Conservation (phyloP, 805 yeast genomes). For the Middelhovenomyces tepae region DNA sequence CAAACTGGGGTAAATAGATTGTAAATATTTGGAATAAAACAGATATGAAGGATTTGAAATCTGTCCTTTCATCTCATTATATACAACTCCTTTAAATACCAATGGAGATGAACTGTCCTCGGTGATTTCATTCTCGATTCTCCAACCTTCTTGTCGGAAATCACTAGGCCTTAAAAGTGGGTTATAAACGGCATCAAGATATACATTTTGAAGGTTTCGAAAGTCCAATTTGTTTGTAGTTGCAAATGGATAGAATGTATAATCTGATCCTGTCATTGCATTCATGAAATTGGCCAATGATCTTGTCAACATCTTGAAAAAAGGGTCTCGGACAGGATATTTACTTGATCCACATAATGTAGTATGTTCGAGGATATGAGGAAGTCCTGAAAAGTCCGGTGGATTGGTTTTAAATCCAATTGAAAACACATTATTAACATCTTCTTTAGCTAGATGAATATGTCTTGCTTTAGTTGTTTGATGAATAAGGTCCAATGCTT, state of each 20-base stretch:
- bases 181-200: constrained; percentile 75
- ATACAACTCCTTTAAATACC: constrained; percentile 88
- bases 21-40: constrained; percentile 76
- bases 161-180: constrained; percentile 75
- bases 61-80: constrained; percentile 98
- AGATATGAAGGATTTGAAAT: constrained; percentile 80
- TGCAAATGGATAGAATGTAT: constrained; percentile 92
- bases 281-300: constrained; percentile 96
- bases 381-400: constrained; percentile 90
- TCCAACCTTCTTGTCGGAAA: constrained; percentile 96
- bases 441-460: constrained; percentile 76
- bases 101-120: constrained; percentile 53
- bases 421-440: constrained; percentile 79
- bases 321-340: constrained; percentile 94
- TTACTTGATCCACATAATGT: constrained; percentile 88
- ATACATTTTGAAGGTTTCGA: constrained; percentile 75
- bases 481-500: constrained; percentile 70
- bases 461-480: constrained; percentile 65
- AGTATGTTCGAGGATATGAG: constrained; percentile 93
- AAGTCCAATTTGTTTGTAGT: constrained; percentile 83
- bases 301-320: constrained; percentile 91
- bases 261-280: constrained; percentile 97
- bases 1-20: constrained; percentile 73
- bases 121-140: constrained; percentile 65
- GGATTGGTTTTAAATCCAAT: constrained; percentile 91